Percentiles rank a stretch among this genome's conserved stretches.
phyloP scores from a whole-genome alignment of 1,139 yeast species.

The Hansenula sp. region DNA sequence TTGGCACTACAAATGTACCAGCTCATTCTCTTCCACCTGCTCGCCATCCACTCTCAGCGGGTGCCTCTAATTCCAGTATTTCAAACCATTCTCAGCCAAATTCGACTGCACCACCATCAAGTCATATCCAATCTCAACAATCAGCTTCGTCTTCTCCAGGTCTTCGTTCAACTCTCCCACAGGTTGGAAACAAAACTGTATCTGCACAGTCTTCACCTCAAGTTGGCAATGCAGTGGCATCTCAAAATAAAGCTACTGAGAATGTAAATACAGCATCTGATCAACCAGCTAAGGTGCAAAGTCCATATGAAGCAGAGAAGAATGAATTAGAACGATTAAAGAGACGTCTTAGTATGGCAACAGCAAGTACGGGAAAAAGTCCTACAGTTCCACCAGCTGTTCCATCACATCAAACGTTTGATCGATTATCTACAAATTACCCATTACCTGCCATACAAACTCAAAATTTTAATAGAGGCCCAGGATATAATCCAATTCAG shows the following conservation, averaged over 20 bases:
- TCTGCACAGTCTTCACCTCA: not conserved
- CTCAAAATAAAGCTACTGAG: not conserved
- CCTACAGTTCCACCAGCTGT: not conserved
- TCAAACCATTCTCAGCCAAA: no score
- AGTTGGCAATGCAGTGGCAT: not conserved
- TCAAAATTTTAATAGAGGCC: not conserved
- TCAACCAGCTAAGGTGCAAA: not conserved
- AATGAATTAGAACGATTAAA: not conserved
- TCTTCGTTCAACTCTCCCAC: no score
- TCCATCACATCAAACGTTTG: constrained; percentile 1
- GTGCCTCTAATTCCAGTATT: no score
- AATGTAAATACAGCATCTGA: not conserved
- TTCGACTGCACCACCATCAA: no score
- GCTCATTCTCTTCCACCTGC: no score
- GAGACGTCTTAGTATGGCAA: not conserved
- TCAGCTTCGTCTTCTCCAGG: no score
- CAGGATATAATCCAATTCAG: no score
- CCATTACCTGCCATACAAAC: not conserved
- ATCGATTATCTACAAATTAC: not conserved
- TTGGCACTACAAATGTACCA: not conserved
- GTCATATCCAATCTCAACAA: no score
- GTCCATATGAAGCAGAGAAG: not conserved
- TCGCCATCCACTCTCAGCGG: no score
- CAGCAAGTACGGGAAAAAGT: not conserved
- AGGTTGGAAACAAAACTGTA: no score